Base-by-base conservation (phyloP, 345 rosid genomes). In the Odontarrhena argentea region DNA sequence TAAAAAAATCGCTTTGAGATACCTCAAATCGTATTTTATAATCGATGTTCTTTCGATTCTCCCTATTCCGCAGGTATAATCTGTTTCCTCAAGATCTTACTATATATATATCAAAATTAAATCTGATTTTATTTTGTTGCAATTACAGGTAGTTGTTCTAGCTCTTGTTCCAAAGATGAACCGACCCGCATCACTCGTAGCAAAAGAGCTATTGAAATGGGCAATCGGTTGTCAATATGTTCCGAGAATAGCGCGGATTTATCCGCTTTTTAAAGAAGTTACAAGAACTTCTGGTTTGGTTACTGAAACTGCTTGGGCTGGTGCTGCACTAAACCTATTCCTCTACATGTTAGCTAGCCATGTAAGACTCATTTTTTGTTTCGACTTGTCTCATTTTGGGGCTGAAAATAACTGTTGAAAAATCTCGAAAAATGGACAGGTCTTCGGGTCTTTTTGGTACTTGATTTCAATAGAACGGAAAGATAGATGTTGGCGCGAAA, bases 401-500 rank as follows among this genome's bases (percentile, higher is more conserved):
- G 30, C 9, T 18, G 11, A 24, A 44, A 3, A 12, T 28, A 45
- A 62, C 26, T 15, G n/a, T 60, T 50, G 4, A 0, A 34, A 10
- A 12, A 7, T n/a, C 10, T 9, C 9, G 0, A 11, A 25, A 34
- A 25, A 1, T 40, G 70, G 37, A 8, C 55, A 74, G 78, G 74
- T 68, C 5, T 66, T 76, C 44, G 79, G 79, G 8, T 66, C 79
- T 0, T 65, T 71, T 3, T 76, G 79, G 79, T 76, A 76, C 76
- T 70, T 76, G 76, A 70, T 76, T 46, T 76, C 79, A 37, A 66
- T 76, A 54, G 79, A 76, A 26, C 65, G 79, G 55, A 67, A 76
- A 66, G 79, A 76, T 49, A 70, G 79, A 54, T 76, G 79, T 26
- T 76, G 79, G 79, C 76, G 76, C 0, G 79, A 76, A 52, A n/a